Conservation (phyloP, 768 basidiomycete species). For the Russula brevipes region DNA sequence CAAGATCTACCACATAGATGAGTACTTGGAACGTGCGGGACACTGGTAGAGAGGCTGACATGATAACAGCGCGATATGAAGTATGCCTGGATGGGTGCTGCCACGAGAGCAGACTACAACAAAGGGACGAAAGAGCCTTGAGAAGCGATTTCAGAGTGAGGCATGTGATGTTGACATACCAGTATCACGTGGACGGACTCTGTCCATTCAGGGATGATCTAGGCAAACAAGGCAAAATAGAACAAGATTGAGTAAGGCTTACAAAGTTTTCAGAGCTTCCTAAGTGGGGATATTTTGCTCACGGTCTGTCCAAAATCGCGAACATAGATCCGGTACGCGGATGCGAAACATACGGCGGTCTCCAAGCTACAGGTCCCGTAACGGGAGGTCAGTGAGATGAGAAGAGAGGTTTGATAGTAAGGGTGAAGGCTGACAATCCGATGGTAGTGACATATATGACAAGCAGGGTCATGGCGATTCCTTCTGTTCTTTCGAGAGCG, state of each 20-base stretch:
- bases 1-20: conserved; percentile 1
- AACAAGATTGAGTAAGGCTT: no score
- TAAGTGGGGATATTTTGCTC: background rate
- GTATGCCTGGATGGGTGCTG: conserved; percentile 13
- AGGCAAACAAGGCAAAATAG: background rate
- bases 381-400: background rate
- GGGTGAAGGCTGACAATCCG: conserved; percentile 12
- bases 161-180: background rate
- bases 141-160: background rate
- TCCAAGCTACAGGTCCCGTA: background rate
- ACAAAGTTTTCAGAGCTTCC: background rate
- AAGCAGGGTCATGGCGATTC: background rate
- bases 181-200: conserved; percentile 12
- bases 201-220: conserved; percentile 3
- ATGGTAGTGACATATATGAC: conserved; percentile 9
- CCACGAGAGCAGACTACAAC: conserved; percentile 3
- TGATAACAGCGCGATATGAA: conserved; percentile 16
- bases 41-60: conserved; percentile 2
- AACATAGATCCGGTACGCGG: conserved; percentile 15
- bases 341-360: conserved; percentile 10
- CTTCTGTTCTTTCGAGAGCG: background rate
- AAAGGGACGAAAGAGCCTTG: background rate
- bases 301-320: background rate
- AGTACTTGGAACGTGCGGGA: background rate
- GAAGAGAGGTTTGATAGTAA: background rate